Evolutionary conservation across 352 stramenopile genomes (phyloP).

Genomic region (Chrysophaeum taylorii): DNA sequence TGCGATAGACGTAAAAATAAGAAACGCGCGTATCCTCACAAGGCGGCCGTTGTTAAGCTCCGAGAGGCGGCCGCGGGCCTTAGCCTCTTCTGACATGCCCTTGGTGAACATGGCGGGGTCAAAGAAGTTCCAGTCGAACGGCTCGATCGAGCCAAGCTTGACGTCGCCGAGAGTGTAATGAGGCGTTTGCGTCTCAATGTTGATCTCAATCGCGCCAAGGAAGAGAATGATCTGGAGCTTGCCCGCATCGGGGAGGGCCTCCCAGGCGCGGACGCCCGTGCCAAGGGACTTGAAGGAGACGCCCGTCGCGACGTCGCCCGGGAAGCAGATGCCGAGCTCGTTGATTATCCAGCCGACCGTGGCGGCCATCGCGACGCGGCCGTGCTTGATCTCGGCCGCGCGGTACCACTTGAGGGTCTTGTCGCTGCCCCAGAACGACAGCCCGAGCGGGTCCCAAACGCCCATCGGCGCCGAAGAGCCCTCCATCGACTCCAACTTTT

Average conservation of each 20-base stretch:
- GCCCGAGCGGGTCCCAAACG: conserved; percentile 43
- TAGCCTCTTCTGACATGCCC: background rate
- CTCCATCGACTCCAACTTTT: background rate
- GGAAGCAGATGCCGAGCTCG: conserved; percentile 40
- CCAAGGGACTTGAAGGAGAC: conserved; percentile 38
- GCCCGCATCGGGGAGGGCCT: conserved; percentile 44
- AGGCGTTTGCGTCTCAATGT: background rate
- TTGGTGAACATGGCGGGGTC: background rate
- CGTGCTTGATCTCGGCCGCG: conserved; percentile 27
- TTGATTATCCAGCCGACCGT: conserved; percentile 45
- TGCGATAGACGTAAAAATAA: too few species aligned
- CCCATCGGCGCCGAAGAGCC: background rate
- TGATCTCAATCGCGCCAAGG: conserved; percentile 43
- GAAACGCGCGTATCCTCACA: too few species aligned
- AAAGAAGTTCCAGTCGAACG: background rate
- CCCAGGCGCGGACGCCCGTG: conserved; percentile 47
- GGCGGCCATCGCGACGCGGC: conserved; percentile 41
- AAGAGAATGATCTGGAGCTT: conserved; percentile 54
- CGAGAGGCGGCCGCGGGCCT: background rate
- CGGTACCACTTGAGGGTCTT: conserved; percentile 42
- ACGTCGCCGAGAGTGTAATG: conserved; percentile 11
- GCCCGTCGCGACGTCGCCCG: conserved; percentile 43
- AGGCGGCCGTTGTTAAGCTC: conserved; percentile 16
- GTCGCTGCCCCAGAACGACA: conserved; percentile 43
- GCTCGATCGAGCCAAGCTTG: conserved; percentile 2